Conservation (phyloP, 257 asterid species). For the Solanum infundibuliforme region DNA sequence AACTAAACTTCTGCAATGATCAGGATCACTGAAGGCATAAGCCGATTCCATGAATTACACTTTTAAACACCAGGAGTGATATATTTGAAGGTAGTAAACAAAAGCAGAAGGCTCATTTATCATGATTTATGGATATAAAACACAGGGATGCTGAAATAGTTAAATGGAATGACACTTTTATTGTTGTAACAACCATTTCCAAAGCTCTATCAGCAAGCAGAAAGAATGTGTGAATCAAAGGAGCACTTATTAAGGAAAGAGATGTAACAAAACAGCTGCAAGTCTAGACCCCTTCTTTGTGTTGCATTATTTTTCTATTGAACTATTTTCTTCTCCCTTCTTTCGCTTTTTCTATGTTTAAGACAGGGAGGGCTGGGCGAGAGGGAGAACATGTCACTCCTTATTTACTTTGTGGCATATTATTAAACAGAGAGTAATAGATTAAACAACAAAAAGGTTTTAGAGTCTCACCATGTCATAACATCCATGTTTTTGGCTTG, state of each 20-base stretch:
- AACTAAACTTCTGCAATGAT: background rate
- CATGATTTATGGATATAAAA: background rate
- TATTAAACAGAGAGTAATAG: slow-evolving; percentile 5
- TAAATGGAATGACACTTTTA: background rate
- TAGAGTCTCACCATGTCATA: slow-evolving; percentile 59
- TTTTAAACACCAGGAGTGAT: background rate
- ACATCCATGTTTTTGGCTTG: slow-evolving; percentile 25
- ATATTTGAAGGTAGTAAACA: background rate
- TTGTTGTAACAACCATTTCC: background rate
- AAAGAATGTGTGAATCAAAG: background rate
- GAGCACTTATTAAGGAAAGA: background rate
- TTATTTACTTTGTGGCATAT: background rate
- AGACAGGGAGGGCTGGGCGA: background rate
- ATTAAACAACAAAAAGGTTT: background rate
- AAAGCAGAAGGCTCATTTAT: background rate
- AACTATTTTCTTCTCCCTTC: background rate
- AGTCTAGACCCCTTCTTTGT: background rate
- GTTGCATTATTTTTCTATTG: background rate
- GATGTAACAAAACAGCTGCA: background rate
- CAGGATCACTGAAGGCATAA: background rate
- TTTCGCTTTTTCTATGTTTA: background rate
- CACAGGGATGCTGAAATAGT: background rate
- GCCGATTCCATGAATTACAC: background rate
- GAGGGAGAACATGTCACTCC: background rate
- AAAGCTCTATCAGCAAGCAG: background rate